Evolutionary conservation across 306 rosid species (phyloP).

Genomic region (Lupinus albus): DNA sequence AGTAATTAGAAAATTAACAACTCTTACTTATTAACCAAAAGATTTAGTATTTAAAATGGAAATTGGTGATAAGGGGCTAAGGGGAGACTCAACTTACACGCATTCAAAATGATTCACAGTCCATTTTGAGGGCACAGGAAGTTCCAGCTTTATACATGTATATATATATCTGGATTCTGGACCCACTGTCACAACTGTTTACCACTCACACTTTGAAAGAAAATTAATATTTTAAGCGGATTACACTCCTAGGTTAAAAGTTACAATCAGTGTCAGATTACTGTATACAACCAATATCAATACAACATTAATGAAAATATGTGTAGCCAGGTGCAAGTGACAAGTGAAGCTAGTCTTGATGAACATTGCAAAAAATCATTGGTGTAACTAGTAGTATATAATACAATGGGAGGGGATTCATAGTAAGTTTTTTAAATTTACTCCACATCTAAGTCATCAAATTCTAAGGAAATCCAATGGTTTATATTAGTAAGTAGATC

Average conservation of each 20-base stretch:
- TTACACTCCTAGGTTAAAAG: constrained; percentile 15
- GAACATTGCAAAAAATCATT: neutral
- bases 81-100: neutral
- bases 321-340: constrained; percentile 33
- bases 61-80: too few relatives aligned
- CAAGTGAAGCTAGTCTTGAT: neutral
- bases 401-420: too few relatives aligned
- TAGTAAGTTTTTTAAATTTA: too few relatives aligned
- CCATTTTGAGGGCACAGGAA: constrained; percentile 21
- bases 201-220: neutral
- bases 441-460: too few relatives aligned
- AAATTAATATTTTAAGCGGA: constrained; percentile 8
- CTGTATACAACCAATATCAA: constrained; percentile 22
- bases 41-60: too few relatives aligned
- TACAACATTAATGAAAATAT: constrained; percentile 11
- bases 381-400: too few relatives aligned
- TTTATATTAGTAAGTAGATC: too few relatives aligned
- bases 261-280: constrained; percentile 25
- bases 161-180: constrained; percentile 16
- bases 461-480: too few relatives aligned
- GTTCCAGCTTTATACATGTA: constrained; percentile 13
- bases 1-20: too few relatives aligned
- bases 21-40: too few relatives aligned
- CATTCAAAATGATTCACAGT: constrained; percentile 27
- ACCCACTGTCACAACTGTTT: constrained; percentile 15